Conservation (phyloP, 2,329 filamentous ascomycete species). For the Emmonsia crescens region DNA sequence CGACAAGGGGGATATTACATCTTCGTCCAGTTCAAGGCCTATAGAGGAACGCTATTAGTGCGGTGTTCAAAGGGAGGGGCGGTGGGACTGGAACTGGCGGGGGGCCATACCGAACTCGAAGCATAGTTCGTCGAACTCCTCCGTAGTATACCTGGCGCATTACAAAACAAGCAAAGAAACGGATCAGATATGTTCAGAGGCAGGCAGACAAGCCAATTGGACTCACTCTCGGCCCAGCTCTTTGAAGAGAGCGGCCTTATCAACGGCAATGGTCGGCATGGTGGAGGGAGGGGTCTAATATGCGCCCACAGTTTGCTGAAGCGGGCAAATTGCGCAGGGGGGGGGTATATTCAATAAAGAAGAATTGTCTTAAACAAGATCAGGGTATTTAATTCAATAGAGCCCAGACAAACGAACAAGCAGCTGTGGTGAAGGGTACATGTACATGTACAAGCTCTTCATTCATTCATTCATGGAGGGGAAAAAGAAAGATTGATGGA, state of each 20-base stretch:
- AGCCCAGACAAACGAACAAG: neutral
- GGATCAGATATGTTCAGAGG: slow-evolving; percentile 8
- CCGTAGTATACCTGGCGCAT: slow-evolving; percentile 61
- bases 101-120: slow-evolving; percentile 73
- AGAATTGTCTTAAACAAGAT: neutral
- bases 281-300: slow-evolving; percentile 24
- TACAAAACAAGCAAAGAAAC: neutral
- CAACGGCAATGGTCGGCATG: slow-evolving; percentile 94
- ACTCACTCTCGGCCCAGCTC: slow-evolving; percentile 77
- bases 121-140: slow-evolving; percentile 93
- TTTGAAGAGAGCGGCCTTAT: slow-evolving; percentile 93
- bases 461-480: neutral
- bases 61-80: slow-evolving; percentile 9
- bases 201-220: slow-evolving; percentile 20
- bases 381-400: neutral
- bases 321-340: neutral
- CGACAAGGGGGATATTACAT: slow-evolving; percentile 38
- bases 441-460: neutral
- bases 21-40: slow-evolving; percentile 91
- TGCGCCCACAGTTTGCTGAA: neutral
- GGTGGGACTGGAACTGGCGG: neutral
- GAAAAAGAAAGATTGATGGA: neutral
- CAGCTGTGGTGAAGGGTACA: neutral
- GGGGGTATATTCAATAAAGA: neutral
- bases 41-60: slow-evolving; percentile 13